These are phyloP conservation scores for Nannochloris sp. DNA, from an alignment of 139 green algal genomes.

Conservation along the genomic window DNA sequence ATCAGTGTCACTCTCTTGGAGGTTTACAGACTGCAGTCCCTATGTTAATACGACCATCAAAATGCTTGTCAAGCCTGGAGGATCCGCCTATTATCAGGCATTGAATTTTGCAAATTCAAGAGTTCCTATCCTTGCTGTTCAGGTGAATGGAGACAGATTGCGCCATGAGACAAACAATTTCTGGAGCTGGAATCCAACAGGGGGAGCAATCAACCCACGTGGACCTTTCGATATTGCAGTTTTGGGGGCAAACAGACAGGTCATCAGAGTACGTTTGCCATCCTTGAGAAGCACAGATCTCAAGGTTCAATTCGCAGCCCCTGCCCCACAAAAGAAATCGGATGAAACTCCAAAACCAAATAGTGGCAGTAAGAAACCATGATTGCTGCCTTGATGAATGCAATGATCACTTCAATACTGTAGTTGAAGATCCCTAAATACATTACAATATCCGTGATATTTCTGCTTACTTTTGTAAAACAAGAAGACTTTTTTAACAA, in stretches of 20 bases:
- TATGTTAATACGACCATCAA: slow-evolving; percentile 28
- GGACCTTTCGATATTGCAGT: slow-evolving; percentile 12
- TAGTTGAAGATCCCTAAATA: too few species aligned
- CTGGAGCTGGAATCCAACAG: slow-evolving; percentile 12
- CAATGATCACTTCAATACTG: too few species aligned
- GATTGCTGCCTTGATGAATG: too few species aligned
- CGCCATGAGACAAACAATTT: slow-evolving; percentile 8
- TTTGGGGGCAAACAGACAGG: slow-evolving; percentile 7
- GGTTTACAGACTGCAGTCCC: slow-evolving; percentile 18
- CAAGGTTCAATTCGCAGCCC: slow-evolving; percentile 14
- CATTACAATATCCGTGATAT: too few species aligned
- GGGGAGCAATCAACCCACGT: background rate
- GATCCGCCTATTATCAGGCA: slow-evolving; percentile 27
- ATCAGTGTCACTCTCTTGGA: slow-evolving; percentile 11
- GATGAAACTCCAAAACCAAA: too few species aligned
- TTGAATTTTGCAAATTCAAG: slow-evolving; percentile 28
- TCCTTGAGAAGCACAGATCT: slow-evolving; percentile 15
- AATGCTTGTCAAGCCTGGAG: slow-evolving; percentile 26
- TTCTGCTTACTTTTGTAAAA: too few species aligned
- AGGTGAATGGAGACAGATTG: slow-evolving; percentile 22
- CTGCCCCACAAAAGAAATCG: too few species aligned
- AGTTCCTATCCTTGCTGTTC: slow-evolving; percentile 17
- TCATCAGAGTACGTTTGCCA: slow-evolving; percentile 1
- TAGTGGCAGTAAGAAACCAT: too few species aligned
- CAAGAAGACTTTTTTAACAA: too few species aligned